phyloP scores from a whole-genome alignment of 2,329 filamentous ascomycete species.

The Didymella keratinophila region DNA sequence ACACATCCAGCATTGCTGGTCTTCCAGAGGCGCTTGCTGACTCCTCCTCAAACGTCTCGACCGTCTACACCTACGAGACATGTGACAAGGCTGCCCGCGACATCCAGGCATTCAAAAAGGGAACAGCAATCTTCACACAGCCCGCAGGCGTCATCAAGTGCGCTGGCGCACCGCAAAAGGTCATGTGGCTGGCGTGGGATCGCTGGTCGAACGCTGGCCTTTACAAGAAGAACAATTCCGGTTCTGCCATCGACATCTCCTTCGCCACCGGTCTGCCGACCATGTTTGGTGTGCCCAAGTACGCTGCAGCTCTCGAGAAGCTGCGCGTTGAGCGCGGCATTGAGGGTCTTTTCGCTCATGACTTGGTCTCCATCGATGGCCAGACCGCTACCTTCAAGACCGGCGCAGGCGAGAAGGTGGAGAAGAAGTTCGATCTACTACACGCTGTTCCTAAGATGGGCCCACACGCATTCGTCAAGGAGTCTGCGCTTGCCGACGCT shows the following conservation, averaged over 20 bases:
- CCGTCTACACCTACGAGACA: conserved; percentile 50
- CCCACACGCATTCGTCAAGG: conserved; percentile 48
- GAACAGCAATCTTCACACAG: conserved; percentile 51
- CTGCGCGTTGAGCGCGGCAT: conserved; percentile 49
- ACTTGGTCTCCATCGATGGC: conserved; percentile 48
- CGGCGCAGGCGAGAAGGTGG: conserved; percentile 37
- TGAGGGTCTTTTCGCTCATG: conserved; percentile 51
- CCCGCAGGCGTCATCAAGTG: conserved; percentile 52
- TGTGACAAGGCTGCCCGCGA: conserved; percentile 50
- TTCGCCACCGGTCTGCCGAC: conserved; percentile 51
- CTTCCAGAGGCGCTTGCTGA: conserved; percentile 49
- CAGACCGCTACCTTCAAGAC: conserved; percentile 48
- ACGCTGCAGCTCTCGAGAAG: conserved; percentile 46
- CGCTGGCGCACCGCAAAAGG: conserved; percentile 52
- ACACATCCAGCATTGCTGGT: conserved; percentile 42
- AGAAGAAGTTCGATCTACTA: conserved; percentile 49
- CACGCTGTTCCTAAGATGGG: conserved; percentile 51
- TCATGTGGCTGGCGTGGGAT: conserved; percentile 54
- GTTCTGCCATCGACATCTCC: conserved; percentile 47
- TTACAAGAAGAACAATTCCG: conserved; percentile 39
- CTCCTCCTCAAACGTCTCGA: conserved; percentile 44
- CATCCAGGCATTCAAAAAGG: conserved; percentile 45
- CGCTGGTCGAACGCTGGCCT: conserved; percentile 48
- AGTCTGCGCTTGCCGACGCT: conserved; percentile 46
- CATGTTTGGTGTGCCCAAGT: conserved; percentile 54